A percentile compares a stretch with the other conserved stretches of the same genome.
Conservation (phyloP, 2,329 filamentous ascomycete genomes). For the Endoconidiophora laricicola region DNA sequence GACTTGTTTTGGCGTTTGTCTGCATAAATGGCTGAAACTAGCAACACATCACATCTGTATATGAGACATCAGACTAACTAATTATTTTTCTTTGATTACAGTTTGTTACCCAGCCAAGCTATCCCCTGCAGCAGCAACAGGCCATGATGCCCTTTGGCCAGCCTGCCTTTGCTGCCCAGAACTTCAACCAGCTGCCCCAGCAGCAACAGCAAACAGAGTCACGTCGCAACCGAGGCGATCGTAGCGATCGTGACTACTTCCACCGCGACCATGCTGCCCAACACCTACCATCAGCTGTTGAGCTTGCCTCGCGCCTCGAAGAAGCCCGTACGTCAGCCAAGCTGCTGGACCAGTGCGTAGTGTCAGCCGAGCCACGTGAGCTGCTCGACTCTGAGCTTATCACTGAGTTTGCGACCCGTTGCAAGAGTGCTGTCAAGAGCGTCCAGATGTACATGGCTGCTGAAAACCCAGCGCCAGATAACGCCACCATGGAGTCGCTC, state of each 20-base stretch:
- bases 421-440: constrained; percentile 60
- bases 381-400: constrained; percentile 73
- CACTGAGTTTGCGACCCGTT: constrained; percentile 80
- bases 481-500: constrained; percentile 80
- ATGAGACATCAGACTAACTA: too few species aligned
- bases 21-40: too few species aligned
- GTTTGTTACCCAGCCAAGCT: constrained; percentile 1
- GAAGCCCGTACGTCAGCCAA: constrained; percentile 84
- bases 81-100: neutral
- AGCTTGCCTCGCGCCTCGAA: constrained; percentile 69
- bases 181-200: neutral
- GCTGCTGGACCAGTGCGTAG: constrained; percentile 78
- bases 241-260: constrained; percentile 36
- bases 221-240: too few species aligned
- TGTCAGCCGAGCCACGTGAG: constrained; percentile 64
- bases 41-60: too few species aligned
- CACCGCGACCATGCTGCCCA: constrained; percentile 32
- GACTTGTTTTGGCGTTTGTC: too few species aligned
- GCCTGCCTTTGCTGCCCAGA: too few species aligned
- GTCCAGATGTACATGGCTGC: constrained; percentile 75
- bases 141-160: neutral
- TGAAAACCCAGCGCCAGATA: constrained; percentile 66
- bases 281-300: constrained; percentile 48
- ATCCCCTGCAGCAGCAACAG: constrained; percentile 1
- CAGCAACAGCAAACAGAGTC: neutral